Evolutionary conservation across 1,284 basidiomycete species (phyloP).

Genomic region (Pisolithus thermaeus): DNA sequence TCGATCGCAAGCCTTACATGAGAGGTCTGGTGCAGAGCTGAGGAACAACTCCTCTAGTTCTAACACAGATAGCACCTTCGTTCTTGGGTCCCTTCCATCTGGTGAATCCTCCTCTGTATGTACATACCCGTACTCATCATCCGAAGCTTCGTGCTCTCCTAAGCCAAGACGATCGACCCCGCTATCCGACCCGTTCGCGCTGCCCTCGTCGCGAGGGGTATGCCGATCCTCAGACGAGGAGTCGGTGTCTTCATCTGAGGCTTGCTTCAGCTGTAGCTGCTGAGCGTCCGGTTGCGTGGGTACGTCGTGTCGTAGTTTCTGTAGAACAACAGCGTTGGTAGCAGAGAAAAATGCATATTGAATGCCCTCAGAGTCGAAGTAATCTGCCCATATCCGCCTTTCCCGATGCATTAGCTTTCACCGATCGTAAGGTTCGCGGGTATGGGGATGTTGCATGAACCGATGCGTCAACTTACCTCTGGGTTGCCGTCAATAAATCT

Average conservation of each 20-base stretch:
- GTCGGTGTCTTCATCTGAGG: slow-evolving; percentile 9
- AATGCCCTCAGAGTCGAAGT: slow-evolving; percentile 81
- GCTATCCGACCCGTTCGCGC: slow-evolving; percentile 17
- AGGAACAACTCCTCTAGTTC: slow-evolving; percentile 89
- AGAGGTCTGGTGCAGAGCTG: slow-evolving; percentile 70
- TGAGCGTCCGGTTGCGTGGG: slow-evolving; percentile 18
- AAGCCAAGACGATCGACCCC: slow-evolving; percentile 28
- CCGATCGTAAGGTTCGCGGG: not conserved
- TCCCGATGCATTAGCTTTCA: not conserved
- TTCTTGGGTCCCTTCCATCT: slow-evolving; percentile 59
- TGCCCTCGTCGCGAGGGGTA: slow-evolving; percentile 17
- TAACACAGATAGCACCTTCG: slow-evolving; percentile 78
- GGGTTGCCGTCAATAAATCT: slow-evolving; percentile 83
- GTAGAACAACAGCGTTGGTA: slow-evolving; percentile 80
- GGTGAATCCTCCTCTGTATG: slow-evolving; percentile 49
- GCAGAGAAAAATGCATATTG: slow-evolving; percentile 97
- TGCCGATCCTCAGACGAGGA: slow-evolving; percentile 22
- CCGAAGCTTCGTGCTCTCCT: slow-evolving; percentile 28
- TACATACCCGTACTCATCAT: slow-evolving; percentile 36
- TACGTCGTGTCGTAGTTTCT: slow-evolving; percentile 64
- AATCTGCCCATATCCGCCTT: slow-evolving; percentile 84
- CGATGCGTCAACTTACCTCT: slow-evolving; percentile 54
- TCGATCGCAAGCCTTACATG: slow-evolving; percentile 38
- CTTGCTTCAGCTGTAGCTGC: slow-evolving; percentile 1
- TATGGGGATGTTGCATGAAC: not conserved